These are phyloP conservation scores for Aspergillus amoenus DNA, from an alignment of 2,329 filamentous ascomycete species.

Conservation along the genomic window DNA sequence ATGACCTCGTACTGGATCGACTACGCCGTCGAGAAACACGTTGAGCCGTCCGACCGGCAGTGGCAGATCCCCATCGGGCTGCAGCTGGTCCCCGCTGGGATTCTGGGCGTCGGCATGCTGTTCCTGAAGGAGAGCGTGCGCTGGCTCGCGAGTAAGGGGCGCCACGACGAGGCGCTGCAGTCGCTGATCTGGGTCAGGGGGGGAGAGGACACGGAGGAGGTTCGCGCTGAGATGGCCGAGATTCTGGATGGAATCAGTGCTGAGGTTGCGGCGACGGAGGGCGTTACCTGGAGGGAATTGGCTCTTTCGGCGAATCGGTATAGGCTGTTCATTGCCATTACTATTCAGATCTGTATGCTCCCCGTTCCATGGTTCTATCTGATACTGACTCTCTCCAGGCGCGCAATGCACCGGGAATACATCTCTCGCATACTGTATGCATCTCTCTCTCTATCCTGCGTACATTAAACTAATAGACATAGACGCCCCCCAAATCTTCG, in stretches of 20 bases:
- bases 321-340: slow-evolving; percentile 48
- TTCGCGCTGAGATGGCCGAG: slow-evolving; percentile 29
- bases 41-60: slow-evolving; percentile 41
- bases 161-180: slow-evolving; percentile 48
- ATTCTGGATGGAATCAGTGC: slow-evolving; percentile 26
- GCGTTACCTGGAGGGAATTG: slow-evolving; percentile 49
- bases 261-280: slow-evolving; percentile 40
- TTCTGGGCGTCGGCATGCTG: slow-evolving; percentile 51
- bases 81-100: slow-evolving; percentile 50
- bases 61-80: slow-evolving; percentile 52
- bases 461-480: background rate
- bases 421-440: slow-evolving; percentile 44
- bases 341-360: slow-evolving; percentile 45
- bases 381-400: background rate
- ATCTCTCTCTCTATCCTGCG: too few relatives aligned
- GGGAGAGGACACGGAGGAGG: slow-evolving; percentile 21
- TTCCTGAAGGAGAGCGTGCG: slow-evolving; percentile 49
- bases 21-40: slow-evolving; percentile 47
- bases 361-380: background rate
- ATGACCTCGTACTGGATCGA: slow-evolving; percentile 48
- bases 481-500: slow-evolving; percentile 52
- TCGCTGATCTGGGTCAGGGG: slow-evolving; percentile 52
- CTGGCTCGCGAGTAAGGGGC: slow-evolving; percentile 51
- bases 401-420: slow-evolving; percentile 53
- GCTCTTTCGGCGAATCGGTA: slow-evolving; percentile 48